Percentiles rank a stretch among this genome's conserved stretches.
Conservation (phyloP, 352 stramenopile species). For the Phytophthora agathidicida region DNA sequence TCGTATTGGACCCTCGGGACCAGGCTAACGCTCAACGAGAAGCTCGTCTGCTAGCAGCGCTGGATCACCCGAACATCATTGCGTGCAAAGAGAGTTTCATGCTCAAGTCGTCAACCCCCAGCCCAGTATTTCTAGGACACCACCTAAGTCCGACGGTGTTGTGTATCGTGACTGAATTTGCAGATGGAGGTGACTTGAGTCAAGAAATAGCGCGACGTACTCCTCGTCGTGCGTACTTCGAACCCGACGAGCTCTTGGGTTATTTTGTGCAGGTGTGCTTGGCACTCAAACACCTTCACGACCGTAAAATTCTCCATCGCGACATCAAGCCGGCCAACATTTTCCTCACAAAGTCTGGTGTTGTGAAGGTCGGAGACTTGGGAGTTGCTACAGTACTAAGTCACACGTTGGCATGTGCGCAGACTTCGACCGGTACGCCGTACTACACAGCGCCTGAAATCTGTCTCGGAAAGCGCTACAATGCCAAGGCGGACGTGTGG, state of each 20-base stretch:
- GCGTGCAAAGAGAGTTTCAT: slow-evolving; percentile 81
- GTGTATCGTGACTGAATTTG: slow-evolving; percentile 89
- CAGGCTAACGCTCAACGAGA: slow-evolving; percentile 62
- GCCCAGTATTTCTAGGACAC: neutral
- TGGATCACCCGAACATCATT: slow-evolving; percentile 89
- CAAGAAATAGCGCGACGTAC: slow-evolving; percentile 50
- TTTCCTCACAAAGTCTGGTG: slow-evolving; percentile 69
- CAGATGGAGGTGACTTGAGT: slow-evolving; percentile 76
- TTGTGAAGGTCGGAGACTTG: slow-evolving; percentile 84
- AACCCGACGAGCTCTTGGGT: slow-evolving; percentile 53
- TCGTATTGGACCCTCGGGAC: slow-evolving; percentile 74
- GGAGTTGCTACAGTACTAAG: slow-evolving; percentile 78
- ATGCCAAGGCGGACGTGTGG: slow-evolving; percentile 95
- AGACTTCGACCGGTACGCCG: slow-evolving; percentile 78
- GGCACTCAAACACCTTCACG: slow-evolving; percentile 82
- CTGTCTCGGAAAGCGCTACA: slow-evolving; percentile 92
- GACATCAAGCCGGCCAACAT: slow-evolving; percentile 91
- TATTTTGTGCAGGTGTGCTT: slow-evolving; percentile 76
- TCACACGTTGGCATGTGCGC: slow-evolving; percentile 72
- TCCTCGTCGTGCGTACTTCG: slow-evolving; percentile 19
- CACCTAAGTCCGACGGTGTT: slow-evolving; percentile 38
- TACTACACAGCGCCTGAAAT: slow-evolving; percentile 96
- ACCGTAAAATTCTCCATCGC: slow-evolving; percentile 87
- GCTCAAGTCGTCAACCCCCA: slow-evolving; percentile 17
- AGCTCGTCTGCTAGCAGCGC: slow-evolving; percentile 64